A percentile compares a stretch with the other conserved stretches of the same genome.
Evolutionary conservation across 148 eudicot genomes (phyloP).

Genomic region (Silene conica): DNA sequence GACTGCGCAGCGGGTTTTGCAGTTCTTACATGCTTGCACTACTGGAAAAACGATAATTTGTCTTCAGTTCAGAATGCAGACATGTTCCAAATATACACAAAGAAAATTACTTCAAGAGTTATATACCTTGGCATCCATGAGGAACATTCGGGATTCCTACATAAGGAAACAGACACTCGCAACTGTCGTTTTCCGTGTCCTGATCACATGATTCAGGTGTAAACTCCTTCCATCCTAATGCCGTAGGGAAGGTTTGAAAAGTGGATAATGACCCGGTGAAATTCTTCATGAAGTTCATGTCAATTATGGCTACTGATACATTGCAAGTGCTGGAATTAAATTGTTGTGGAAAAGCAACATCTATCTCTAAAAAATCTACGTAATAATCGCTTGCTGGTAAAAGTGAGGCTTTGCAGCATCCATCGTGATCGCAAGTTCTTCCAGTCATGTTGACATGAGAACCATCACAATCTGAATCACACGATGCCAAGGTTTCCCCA

Average conservation of each 20-base stretch:
- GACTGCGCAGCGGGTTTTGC: neutral
- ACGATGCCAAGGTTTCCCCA: conserved; percentile 16
- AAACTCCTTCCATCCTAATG: conserved; percentile 1
- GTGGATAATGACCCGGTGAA: neutral
- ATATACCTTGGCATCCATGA: conserved; percentile 20
- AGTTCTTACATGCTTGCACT: conserved; percentile 16
- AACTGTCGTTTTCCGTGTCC: too few species aligned
- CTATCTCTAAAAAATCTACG: conserved; percentile 21
- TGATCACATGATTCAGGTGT: too few species aligned
- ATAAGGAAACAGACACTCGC: neutral
- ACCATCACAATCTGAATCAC: conserved; percentile 29
- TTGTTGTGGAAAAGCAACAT: neutral
- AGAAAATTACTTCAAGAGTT: too few species aligned
- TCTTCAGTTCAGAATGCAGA: too few species aligned
- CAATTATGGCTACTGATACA: conserved; percentile 13
- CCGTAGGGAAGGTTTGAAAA: neutral
- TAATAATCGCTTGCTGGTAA: too few species aligned
- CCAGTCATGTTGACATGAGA: neutral
- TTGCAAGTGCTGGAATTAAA: conserved; percentile 6
- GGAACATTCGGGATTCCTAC: conserved; percentile 28
- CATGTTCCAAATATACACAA: too few species aligned
- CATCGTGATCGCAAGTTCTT: conserved; percentile 26
- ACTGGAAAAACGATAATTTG: neutral
- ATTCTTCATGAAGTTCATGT: neutral
- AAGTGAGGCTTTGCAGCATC: conserved; percentile 38